These are phyloP conservation scores for Domatiomyces catenatus DNA, from an alignment of 2,329 filamentous ascomycete species.

Conservation along the genomic window DNA sequence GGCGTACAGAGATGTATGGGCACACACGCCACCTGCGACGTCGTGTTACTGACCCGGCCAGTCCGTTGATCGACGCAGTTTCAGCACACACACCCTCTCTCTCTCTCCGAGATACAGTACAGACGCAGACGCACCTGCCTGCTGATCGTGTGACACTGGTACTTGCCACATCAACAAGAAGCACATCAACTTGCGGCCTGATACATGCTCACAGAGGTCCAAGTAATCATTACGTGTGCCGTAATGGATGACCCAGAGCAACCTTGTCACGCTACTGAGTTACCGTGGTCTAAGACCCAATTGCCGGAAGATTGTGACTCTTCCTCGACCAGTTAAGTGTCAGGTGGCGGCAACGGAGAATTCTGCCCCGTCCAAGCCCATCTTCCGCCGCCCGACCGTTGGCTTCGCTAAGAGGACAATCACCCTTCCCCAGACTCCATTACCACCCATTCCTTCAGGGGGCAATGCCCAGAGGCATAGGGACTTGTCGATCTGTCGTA, in stretches of 20 bases:
- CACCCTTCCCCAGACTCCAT: not conserved
- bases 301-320: not conserved
- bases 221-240: too few species aligned
- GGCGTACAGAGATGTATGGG: not conserved
- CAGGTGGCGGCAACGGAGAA: not conserved
- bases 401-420: not conserved
- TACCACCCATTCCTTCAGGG: not conserved
- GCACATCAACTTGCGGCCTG: not conserved
- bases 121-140: not conserved
- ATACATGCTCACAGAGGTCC: too few species aligned
- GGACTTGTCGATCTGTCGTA: not conserved
- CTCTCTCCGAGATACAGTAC: too few species aligned
- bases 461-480: not conserved
- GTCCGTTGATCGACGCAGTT: not conserved
- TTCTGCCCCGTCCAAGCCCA: not conserved
- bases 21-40: not conserved
- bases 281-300: not conserved
- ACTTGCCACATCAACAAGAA: not conserved
- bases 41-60: not conserved
- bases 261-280: too few species aligned
- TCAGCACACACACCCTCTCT: not conserved
- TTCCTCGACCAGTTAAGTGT: not conserved
- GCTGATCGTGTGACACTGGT: not conserved
- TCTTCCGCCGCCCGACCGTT: not conserved
- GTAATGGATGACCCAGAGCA: too few species aligned